Evolutionary conservation across 768 basidiomycete genomes (phyloP), one percentile per base, ranked within the genome.

Genomic region (Cyclocybe cylindracea): DNA sequence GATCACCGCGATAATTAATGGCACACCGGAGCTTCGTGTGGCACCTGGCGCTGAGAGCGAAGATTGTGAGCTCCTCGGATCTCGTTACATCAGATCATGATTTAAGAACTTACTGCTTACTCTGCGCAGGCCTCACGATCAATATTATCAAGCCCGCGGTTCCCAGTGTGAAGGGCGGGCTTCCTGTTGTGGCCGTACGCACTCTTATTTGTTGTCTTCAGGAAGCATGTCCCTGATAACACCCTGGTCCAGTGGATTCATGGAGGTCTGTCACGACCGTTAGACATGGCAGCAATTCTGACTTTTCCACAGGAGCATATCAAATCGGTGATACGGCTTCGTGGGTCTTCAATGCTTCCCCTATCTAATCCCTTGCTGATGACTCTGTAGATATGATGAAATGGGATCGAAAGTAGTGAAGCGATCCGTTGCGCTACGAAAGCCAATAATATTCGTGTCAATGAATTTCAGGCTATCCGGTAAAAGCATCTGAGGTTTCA

Each of bases 131-230:
- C 61, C 65, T 83, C 16, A 79, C 75, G 2, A 53, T 84, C 37
- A 82, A 84, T 51, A 72, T 83, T 13, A 56, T 79, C 33, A 72
- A 71, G 43, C 80, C 83, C 4, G 60, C 63, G 2, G 61, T 56
- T 31, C 69, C 73, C 1, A 71, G 67, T 0, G 55, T 74, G 2
- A 58, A 56, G 1, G 72, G 72, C 10, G 74, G 74, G 45, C 65
- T 83, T 3, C 82, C 83, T 3, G 78, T 84, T 6, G 68, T 79
- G 7, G 79, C 74, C 35, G 81, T 81, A 63, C 24, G 79, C 70
- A 0, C 44, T 53, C 18, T 48, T 32, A 33, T 38, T 13, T 14
- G 14, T 11, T 33, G 14, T 36, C 31, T 10, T 10, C 16, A 9
- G 5, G 7, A 14, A 32, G 31, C 40, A 48, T n/a, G 6, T 39